Base-by-base conservation (phyloP, 768 basidiomycete genomes). In the Lentinula sp. region DNA sequence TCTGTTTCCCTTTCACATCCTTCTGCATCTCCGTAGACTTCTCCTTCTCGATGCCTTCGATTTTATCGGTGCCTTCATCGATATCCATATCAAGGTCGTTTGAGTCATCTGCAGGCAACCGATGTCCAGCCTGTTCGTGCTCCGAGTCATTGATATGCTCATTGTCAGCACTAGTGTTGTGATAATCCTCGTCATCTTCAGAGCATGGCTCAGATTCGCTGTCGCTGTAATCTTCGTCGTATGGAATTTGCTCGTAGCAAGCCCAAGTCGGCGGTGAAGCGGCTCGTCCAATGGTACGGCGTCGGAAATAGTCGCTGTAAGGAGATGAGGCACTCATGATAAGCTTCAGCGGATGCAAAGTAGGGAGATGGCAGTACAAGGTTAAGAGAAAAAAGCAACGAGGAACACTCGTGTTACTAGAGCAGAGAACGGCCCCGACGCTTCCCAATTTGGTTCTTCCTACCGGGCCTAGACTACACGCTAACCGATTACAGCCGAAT, bases 171-270 rank as follows among this genome's bases (percentile, higher is more conserved):
- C 59, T 70, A 41, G 62, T 73, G 39, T 66, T 68, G 56, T 69
- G 57, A 67, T 88, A 88, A 66, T 86, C 85, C 59, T 87, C 88
- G 23, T 83, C 87, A 66, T 90, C 89, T 73, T 90, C 88, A 18
- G 88, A 88, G 75, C 85, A 87, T 8, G 85, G 86, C 42, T 84
- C 72, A 12, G 83, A 84, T 62, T 85, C 82, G 57, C 82, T 85
- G 63, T 85, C 82, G 56, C 82, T 85, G 68, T 83, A 84, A 65
- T 82, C 80, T 46, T 78, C 83, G 70, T 82, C 84, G 74, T 78
- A 84, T 63, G 85, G 87, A 72, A 92, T 92, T 81, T 92, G 90
- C 80, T 93, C 91, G 73, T 92, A 93, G 80, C 90, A 93, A 10
- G 90, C 90, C 90, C 90, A 92, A 0, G 89, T 91, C 28, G 91